These are phyloP conservation scores for Fistulinella staudtii DNA, from an alignment of 1,284 basidiomycete genomes.

Conservation along the genomic window DNA sequence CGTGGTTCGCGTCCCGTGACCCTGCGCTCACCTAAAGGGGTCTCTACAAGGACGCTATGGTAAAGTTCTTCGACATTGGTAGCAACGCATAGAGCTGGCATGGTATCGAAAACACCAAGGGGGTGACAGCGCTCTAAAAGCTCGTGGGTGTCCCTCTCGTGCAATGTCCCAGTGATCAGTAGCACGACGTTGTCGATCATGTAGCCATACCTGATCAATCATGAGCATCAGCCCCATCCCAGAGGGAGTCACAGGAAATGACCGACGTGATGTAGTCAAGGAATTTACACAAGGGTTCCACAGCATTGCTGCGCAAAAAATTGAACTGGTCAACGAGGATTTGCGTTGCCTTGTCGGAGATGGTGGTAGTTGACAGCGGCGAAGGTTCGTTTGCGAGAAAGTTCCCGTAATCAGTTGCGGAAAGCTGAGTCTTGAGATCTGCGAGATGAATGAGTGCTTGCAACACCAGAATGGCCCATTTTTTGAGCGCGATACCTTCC, in stretches of 20 bases:
- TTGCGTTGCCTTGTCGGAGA: constrained; percentile 93
- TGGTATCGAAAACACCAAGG: constrained; percentile 94
- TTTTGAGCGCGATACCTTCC: constrained; percentile 56
- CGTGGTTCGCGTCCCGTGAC: background rate
- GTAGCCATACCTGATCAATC: constrained; percentile 75
- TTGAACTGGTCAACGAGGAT: constrained; percentile 97
- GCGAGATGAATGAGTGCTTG: constrained; percentile 4
- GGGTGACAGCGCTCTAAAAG: constrained; percentile 96
- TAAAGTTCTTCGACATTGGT: constrained; percentile 99
- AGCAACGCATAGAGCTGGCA: constrained; percentile 98
- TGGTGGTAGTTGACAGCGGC: constrained; percentile 93
- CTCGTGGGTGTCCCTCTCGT: constrained; percentile 97
- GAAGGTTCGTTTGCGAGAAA: constrained; percentile 96
- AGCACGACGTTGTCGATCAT: constrained; percentile 99
- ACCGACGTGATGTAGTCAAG: constrained; percentile 95
- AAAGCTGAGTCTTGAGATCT: constrained; percentile 93
- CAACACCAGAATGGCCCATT: constrained; percentile 33
- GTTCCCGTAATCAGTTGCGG: constrained; percentile 97
- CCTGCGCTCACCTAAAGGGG: constrained; percentile 78
- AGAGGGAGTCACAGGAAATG: constrained; percentile 7
- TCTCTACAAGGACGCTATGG: constrained; percentile 96
- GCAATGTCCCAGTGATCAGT: constrained; percentile 95
- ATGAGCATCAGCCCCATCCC: constrained; percentile 7
- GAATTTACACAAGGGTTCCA: constrained; percentile 89
- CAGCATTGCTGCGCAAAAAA: constrained; percentile 88